A percentile compares a stretch with the other conserved stretches of the same genome.
Conservation (phyloP, 352 stramenopile species). For the Globisporangium uncinulatum region DNA sequence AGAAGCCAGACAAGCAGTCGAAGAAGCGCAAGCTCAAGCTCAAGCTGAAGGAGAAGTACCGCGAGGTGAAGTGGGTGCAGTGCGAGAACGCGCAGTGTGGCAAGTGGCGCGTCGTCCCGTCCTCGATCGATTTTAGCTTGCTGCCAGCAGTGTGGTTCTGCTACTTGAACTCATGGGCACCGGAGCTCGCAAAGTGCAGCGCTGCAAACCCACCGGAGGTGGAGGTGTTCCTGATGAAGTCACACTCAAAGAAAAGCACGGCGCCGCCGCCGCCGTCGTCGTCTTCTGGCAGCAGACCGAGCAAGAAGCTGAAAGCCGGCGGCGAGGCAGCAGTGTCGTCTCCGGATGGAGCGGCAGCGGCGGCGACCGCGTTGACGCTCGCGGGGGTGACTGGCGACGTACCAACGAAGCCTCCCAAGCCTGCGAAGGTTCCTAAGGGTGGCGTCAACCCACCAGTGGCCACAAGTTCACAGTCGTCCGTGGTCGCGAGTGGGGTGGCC, state of each 20-base stretch:
- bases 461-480: not conserved
- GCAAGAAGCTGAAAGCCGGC: constrained; percentile 44
- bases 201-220: constrained; percentile 69
- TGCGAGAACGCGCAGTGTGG: constrained; percentile 91
- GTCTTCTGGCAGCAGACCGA: constrained; percentile 21
- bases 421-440: constrained; percentile 9
- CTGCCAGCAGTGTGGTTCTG: constrained; percentile 90
- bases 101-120: constrained; percentile 94
- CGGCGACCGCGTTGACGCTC: not conserved
- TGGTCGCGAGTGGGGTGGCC: not conserved
- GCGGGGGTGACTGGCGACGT: not conserved
- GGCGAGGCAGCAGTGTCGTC: not conserved
- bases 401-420: constrained; percentile 4
- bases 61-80: constrained; percentile 92
- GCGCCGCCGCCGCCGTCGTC: not conserved
- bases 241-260: constrained; percentile 43
- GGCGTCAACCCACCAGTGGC: not conserved
- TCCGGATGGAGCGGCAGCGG: not conserved
- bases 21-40: constrained; percentile 78
- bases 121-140: constrained; percentile 82
- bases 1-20: constrained; percentile 63
- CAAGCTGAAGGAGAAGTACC: constrained; percentile 76
- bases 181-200: constrained; percentile 62
- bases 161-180: constrained; percentile 74
- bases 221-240: constrained; percentile 59